phyloP scores from a whole-genome alignment of 2,329 filamentous ascomycete genomes.

The Alternaria conjuncta region DNA sequence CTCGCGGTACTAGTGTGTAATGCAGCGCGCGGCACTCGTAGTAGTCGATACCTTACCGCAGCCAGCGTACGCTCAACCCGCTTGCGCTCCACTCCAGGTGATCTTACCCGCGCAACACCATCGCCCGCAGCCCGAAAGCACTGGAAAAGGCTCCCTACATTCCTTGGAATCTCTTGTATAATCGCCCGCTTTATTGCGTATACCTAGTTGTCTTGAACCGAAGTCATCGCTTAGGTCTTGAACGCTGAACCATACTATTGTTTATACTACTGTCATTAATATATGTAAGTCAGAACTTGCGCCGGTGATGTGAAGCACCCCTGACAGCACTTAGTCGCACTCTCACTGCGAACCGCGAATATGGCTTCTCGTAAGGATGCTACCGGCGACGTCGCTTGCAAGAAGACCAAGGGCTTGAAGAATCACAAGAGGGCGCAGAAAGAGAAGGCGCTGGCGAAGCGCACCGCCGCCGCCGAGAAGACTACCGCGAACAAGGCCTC shows the following conservation, averaged over 20 bases:
- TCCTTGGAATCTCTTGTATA: neutral
- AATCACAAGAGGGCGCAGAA: conserved; percentile 11
- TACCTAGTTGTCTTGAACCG: fast-evolving
- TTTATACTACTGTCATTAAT: neutral
- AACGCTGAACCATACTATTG: neutral
- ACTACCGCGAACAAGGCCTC: neutral
- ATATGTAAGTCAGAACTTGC: neutral
- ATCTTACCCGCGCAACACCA: neutral
- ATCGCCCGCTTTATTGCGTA: neutral
- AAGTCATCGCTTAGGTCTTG: neutral
- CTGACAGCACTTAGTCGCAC: neutral
- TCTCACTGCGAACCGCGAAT: neutral
- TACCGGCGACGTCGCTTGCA: neutral
- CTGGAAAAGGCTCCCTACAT: neutral
- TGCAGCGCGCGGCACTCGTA: neutral
- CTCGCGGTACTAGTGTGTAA: neutral
- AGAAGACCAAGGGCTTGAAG: conserved; percentile 10
- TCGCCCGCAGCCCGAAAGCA: too few relatives aligned
- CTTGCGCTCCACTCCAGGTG: neutral
- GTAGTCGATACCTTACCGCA: neutral
- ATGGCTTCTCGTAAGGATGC: neutral
- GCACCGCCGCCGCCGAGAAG: conserved; percentile 1
- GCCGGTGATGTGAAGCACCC: neutral
- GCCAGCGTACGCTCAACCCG: neutral
- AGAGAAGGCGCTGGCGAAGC: conserved; percentile 1